Evolutionary conservation across 2,329 filamentous ascomycete species (phyloP).

Genomic region (Aspergillus hortae): DNA sequence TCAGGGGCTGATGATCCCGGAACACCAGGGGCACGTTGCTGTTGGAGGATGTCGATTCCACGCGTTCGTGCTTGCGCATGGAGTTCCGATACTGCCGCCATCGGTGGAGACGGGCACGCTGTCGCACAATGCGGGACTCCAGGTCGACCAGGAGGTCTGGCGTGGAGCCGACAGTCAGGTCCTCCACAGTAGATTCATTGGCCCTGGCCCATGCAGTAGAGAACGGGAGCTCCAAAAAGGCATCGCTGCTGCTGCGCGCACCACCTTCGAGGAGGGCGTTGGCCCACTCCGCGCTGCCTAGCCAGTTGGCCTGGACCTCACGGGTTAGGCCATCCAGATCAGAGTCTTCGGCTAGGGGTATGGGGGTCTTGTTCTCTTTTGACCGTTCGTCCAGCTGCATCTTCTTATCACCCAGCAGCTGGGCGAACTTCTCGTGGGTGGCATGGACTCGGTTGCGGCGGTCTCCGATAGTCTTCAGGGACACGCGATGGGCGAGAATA

Average conservation of each 20-base stretch:
- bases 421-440: conserved; percentile 61
- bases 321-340: conserved; percentile 34
- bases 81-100: conserved; percentile 67
- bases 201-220: conserved; percentile 68
- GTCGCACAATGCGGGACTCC: conserved; percentile 62
- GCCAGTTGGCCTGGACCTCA: conserved; percentile 70
- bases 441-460: conserved; percentile 58
- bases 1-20: conserved; percentile 37
- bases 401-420: conserved; percentile 63
- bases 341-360: conserved; percentile 33
- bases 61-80: conserved; percentile 17
- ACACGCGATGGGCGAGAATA: conserved; percentile 68
- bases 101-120: conserved; percentile 64
- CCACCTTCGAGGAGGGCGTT: conserved; percentile 68
- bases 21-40: conserved; percentile 23
- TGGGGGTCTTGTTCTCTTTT: conserved; percentile 20
- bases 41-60: conserved; percentile 7
- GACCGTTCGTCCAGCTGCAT: conserved; percentile 45
- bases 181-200: conserved; percentile 53
- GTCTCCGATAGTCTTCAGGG: conserved; percentile 57
- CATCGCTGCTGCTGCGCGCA: conserved; percentile 53
- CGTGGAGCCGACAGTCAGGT: conserved; percentile 23
- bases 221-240: conserved; percentile 64
- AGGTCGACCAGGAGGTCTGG: conserved; percentile 61
- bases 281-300: conserved; percentile 72